These are phyloP conservation scores for Diophrys appendiculata DNA, from an alignment of 73 alveolate species.

Conservation along the genomic window DNA sequence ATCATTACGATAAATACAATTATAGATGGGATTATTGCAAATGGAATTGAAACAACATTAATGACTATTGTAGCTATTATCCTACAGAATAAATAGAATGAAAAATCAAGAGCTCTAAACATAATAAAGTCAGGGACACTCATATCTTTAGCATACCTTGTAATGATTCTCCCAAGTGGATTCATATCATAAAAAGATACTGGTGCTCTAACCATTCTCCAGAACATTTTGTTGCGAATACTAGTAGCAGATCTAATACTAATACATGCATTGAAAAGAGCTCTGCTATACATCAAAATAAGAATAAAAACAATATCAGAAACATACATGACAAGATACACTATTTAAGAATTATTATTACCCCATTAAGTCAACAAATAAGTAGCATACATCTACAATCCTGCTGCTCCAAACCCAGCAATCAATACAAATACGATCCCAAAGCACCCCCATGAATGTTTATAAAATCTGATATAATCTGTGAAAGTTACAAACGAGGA, in stretches of 20 bases:
- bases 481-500: too few relatives aligned
- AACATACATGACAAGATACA: neutral
- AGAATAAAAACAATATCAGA: neutral
- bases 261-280: neutral
- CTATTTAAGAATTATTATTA: neutral
- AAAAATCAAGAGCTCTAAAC: slow-evolving; percentile 22
- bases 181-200: slow-evolving; percentile 72
- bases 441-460: too few relatives aligned
- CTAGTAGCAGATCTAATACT: neutral
- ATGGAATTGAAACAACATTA: slow-evolving; percentile 22
- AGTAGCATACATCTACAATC: neutral
- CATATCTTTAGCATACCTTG: slow-evolving; percentile 81
- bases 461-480: too few relatives aligned
- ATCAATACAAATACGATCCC: too few relatives aligned
- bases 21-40: neutral
- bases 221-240: slow-evolving; percentile 41
- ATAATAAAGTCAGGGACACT: slow-evolving; percentile 7
- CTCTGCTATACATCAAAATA: neutral
- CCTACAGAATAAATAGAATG: slow-evolving; percentile 21
- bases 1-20: neutral
- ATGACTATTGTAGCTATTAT: slow-evolving; percentile 29
- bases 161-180: slow-evolving; percentile 85
- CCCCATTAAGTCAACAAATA: neutral
- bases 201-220: slow-evolving; percentile 21
- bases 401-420: neutral